phyloP scores from a whole-genome alignment of 2,329 filamentous ascomycete genomes.

The Cadophora sp. region DNA sequence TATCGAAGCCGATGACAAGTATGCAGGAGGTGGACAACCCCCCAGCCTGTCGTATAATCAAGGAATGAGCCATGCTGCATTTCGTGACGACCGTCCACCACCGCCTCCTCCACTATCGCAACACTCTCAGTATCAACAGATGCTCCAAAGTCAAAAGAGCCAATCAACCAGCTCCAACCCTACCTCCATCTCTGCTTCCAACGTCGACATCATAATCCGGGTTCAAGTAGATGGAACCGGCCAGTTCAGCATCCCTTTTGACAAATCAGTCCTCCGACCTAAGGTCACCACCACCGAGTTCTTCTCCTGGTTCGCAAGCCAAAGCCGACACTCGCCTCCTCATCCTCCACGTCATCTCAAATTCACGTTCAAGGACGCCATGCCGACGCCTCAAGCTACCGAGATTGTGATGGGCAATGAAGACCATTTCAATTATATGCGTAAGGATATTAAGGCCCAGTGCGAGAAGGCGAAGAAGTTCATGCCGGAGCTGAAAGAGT shows the following conservation, averaged over 20 bases:
- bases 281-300: conserved; percentile 21
- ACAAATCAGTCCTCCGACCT: conserved; percentile 22
- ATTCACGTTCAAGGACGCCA: conserved; percentile 28
- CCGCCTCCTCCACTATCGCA: not conserved
- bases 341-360: not conserved
- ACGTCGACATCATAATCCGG: conserved; percentile 19
- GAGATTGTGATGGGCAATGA: conserved; percentile 20
- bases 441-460: conserved; percentile 23
- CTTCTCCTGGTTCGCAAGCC: conserved; percentile 21
- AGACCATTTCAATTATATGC: conserved; percentile 27
- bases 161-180: not conserved
- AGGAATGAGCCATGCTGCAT: too few relatives aligned
- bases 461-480: conserved; percentile 19
- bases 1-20: not conserved
- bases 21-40: not conserved
- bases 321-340: conserved; percentile 6
- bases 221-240: conserved; percentile 18
- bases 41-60: not conserved
- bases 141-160: not conserved
- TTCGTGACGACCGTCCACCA: not conserved
- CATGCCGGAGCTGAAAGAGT: conserved; percentile 23
- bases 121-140: not conserved
- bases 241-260: conserved; percentile 14
- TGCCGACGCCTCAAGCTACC: conserved; percentile 18
- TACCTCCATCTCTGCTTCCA: too few relatives aligned